Evolutionary conservation across 805 yeast genomes (phyloP), one percentile per base, ranked within the genome.

Genomic region (Tetrapisispora namnaoensis): DNA sequence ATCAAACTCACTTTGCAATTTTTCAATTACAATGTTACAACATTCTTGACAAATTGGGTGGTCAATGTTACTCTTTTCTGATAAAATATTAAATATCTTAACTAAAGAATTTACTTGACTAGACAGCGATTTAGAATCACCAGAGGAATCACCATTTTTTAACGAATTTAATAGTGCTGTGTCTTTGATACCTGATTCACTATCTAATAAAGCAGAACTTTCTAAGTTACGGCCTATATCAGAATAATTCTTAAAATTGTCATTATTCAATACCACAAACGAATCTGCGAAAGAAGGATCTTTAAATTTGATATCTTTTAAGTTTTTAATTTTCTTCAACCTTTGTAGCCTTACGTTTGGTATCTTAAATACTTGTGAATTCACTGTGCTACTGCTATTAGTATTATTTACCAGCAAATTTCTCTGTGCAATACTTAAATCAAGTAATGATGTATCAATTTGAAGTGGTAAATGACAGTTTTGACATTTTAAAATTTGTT

Each of bases 1-100:
- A 51, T 85, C 91, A 62, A 85, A 85, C 55, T 82, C 82, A 13
- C 70, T 63, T 57, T 81, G 83, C 63, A 88, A 72, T 49, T 81
- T 82, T 10, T 77, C 80, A 11, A 84, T 70, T 24, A 91, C 65
- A 20, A 74, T 62, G 40, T 75, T 78, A 7, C 93, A 84, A 64
- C 99, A 93, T 41, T 90, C 97, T 22, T 74, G 74, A 57, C 98
- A 91, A 16, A 93, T 79, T 0, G 99, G 99, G 59, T 80, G 81
- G 53, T 87, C 95, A 16, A 91, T 74, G 51, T 83, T 88, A 46
- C 83, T 82, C 52, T 84, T 82, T 5, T 77, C 71, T 0, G 93
- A 82, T 6, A 91, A 66, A 1, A 85, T 72, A 53, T 83, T 82
- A 62, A 87, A 89, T 1, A 91, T 75, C 37, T 77, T 78, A 2